Conservation (phyloP, 2,329 filamentous ascomycete species). For the Acephala macrosclerotiorum region DNA sequence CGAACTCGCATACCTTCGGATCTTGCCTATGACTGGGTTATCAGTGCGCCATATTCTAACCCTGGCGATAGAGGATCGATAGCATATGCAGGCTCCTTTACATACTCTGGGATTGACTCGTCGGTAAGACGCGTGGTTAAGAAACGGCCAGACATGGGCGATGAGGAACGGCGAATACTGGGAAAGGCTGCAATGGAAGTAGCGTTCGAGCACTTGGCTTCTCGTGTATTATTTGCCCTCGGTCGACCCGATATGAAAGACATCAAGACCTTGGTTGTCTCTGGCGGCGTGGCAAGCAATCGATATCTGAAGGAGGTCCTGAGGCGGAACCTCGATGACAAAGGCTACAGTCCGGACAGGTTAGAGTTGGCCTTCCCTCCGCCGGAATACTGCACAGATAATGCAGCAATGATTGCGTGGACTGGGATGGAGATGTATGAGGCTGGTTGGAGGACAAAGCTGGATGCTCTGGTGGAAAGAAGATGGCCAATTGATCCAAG, state of each 20-base stretch:
- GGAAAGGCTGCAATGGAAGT: slow-evolving; percentile 79
- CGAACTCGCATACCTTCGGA: slow-evolving; percentile 57
- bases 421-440: slow-evolving; percentile 91
- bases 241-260: slow-evolving; percentile 42
- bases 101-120: slow-evolving; percentile 77
- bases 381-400: slow-evolving; percentile 83
- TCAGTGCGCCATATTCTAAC: slow-evolving; percentile 71
- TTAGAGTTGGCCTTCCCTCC: slow-evolving; percentile 74
- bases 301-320: slow-evolving; percentile 75
- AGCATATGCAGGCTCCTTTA: slow-evolving; percentile 57
- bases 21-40: slow-evolving; percentile 67
- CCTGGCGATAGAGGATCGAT: slow-evolving; percentile 51
- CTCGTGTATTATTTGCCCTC: slow-evolving; percentile 76
- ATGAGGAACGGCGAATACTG: slow-evolving; percentile 71
- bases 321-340: slow-evolving; percentile 63
- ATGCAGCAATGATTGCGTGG: slow-evolving; percentile 98
- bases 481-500: slow-evolving; percentile 78
- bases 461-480: slow-evolving; percentile 65
- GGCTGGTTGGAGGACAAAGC: slow-evolving; percentile 71
- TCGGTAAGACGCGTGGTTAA: slow-evolving; percentile 64
- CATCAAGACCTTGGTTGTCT: slow-evolving; percentile 75
- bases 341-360: slow-evolving; percentile 67
- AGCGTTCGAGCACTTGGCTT: slow-evolving; percentile 86
- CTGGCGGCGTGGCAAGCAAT: slow-evolving; percentile 92
- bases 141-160: slow-evolving; percentile 52